A percentile compares a stretch with the other conserved stretches of the same genome.
Conservation (phyloP, 306 rosid genomes). For the Lathyrus tuberosus region DNA sequence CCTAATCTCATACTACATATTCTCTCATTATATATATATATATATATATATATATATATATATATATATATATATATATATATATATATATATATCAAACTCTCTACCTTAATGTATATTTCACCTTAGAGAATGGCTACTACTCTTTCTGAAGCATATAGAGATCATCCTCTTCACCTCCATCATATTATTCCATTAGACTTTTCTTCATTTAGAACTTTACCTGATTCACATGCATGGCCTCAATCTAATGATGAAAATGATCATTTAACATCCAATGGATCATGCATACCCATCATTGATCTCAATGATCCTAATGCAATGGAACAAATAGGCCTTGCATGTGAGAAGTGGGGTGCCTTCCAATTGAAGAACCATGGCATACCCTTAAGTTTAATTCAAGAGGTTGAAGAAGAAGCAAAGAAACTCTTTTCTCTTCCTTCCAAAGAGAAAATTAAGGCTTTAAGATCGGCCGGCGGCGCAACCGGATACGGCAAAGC, state of each 20-base stretch:
- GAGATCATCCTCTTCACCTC: constrained; percentile 48
- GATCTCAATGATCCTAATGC: constrained; percentile 66
- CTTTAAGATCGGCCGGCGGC: constrained; percentile 49
- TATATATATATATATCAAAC: constrained; percentile 14
- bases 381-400: constrained; percentile 43
- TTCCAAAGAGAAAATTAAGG: constrained; percentile 51
- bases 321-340: constrained; percentile 46
- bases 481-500: constrained; percentile 72
- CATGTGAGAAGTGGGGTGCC: constrained; percentile 76
- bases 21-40: constrained; percentile 1
- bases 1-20: constrained; percentile 32
- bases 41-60: constrained; percentile 10
- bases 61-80: constrained; percentile 17
- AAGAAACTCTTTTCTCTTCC: constrained; percentile 62
- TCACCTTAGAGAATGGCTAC: constrained; percentile 47
- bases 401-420: constrained; percentile 50
- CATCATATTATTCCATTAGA: constrained; percentile 64
- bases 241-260: constrained; percentile 11
- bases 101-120: neutral
- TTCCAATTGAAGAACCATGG: constrained; percentile 71
- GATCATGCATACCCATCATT: constrained; percentile 52
- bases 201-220: constrained; percentile 47
- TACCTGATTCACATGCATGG: constrained; percentile 85
- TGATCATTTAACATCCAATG: neutral
- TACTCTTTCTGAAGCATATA: constrained; percentile 52